Percentiles rank a stretch among this genome's conserved stretches.
Conservation (phyloP, 2,329 filamentous ascomycete species). For the Cladosporium sp. region DNA sequence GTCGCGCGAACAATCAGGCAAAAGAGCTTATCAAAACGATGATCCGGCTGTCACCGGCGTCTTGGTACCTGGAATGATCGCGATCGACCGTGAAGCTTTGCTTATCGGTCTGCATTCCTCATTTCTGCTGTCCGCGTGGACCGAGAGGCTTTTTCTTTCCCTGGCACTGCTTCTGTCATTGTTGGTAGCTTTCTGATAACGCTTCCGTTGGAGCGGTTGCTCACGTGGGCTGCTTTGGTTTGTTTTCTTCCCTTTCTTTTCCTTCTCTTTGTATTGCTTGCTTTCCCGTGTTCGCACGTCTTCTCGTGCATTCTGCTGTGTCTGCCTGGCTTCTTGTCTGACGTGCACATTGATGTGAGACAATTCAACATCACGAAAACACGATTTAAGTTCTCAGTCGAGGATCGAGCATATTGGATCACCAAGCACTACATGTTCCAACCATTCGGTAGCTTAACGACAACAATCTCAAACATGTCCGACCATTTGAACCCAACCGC, state of each 20-base stretch:
- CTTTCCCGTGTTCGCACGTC: not conserved
- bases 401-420: not conserved
- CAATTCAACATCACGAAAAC: not conserved
- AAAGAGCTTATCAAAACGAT: not conserved
- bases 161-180: no score
- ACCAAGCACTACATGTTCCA: not conserved
- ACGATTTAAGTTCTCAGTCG: not conserved
- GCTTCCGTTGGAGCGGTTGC: constrained; percentile 1
- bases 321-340: not conserved
- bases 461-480: not conserved
- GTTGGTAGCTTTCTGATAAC: constrained; percentile 1
- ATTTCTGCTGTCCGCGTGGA: not conserved
- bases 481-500: not conserved
- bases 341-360: not conserved
- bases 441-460: not conserved
- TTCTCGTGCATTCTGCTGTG: not conserved
- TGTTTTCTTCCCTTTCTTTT: not conserved
- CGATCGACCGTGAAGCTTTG: not conserved
- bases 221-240: not conserved
- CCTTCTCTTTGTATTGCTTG: not conserved
- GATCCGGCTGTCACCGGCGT: not conserved
- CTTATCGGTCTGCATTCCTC: not conserved
- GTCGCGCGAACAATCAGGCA: not conserved
- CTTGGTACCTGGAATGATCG: not conserved
- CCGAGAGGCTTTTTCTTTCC: not conserved